These are phyloP conservation scores for Haematococcus lacustris DNA, from an alignment of 139 green algal species.

Conservation along the genomic window DNA sequence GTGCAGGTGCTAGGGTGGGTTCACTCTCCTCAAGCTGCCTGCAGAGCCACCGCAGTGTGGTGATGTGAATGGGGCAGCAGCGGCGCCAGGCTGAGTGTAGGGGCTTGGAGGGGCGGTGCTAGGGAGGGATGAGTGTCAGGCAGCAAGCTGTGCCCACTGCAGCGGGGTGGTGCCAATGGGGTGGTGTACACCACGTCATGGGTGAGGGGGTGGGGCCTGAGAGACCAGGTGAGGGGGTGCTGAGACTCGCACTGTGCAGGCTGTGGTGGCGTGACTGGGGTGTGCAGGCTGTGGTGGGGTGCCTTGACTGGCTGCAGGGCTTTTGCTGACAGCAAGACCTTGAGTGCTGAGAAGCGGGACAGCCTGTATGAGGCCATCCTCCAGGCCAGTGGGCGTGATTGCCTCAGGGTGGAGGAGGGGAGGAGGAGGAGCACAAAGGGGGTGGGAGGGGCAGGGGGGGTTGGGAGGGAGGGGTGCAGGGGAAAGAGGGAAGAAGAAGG, in stretches of 20 bases:
- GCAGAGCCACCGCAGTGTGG: too few relatives aligned
- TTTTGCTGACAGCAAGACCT: conserved; percentile 21
- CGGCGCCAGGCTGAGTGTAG: too few relatives aligned
- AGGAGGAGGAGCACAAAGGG: background rate
- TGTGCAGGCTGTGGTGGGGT: background rate
- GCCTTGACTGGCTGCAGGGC: conserved; percentile 2
- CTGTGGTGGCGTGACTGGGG: background rate
- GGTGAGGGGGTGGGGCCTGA: background rate
- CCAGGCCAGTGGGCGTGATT: background rate
- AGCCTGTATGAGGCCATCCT: conserved; percentile 8
- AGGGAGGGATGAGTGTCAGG: too few relatives aligned
- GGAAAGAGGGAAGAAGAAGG: background rate
- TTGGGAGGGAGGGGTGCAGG: background rate
- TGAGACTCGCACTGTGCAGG: background rate
- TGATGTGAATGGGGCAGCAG: too few relatives aligned
- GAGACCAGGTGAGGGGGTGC: background rate
- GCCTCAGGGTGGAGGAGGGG: background rate
- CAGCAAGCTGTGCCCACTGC: too few relatives aligned
- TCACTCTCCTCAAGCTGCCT: too few relatives aligned
- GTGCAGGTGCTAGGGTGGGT: too few relatives aligned
- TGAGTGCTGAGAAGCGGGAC: conserved; percentile 14
- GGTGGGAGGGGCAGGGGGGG: background rate
- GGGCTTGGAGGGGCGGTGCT: too few relatives aligned
- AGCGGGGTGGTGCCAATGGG: background rate
- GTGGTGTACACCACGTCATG: background rate